Conservation (phyloP, 2,329 filamentous ascomycete species). For the Xylaria sp. region DNA sequence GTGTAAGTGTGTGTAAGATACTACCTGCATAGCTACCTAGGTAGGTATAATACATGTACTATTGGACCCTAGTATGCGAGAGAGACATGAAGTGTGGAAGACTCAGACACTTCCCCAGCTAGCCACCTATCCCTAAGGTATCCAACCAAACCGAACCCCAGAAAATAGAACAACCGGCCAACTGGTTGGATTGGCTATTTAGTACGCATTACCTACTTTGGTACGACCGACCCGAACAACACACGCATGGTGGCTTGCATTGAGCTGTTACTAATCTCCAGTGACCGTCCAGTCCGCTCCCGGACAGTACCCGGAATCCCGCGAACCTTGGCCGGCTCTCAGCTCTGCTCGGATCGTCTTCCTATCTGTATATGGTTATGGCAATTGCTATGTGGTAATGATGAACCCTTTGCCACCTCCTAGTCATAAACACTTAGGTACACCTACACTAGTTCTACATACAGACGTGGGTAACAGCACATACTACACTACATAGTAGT, state of each 20-base stretch:
- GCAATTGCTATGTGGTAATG: not conserved
- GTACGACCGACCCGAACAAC: conserved; percentile 1
- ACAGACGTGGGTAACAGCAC: not conserved
- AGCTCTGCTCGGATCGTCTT: not conserved
- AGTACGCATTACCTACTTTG: not conserved
- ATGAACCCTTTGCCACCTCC: not conserved
- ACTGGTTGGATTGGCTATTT: not conserved
- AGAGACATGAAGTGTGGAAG: not conserved
- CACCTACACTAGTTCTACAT: not conserved
- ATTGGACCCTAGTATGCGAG: not conserved
- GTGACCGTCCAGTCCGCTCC: too few species aligned
- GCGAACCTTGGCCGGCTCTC: not conserved
- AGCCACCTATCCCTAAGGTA: not conserved
- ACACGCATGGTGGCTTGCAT: conserved; percentile 13
- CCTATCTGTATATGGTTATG: not conserved
- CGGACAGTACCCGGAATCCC: not conserved
- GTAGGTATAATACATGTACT: not conserved
- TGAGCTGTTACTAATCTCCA: not conserved
- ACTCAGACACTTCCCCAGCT: not conserved
- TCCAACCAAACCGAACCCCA: not conserved
- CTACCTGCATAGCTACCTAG: not conserved
- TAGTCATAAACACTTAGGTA: not conserved
- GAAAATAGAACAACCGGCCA: not conserved
- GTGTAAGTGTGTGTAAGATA: too few species aligned
- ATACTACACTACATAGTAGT: too few species aligned